Percentiles rank a stretch among this genome's conserved stretches.
Evolutionary conservation across 495 filamentous ascomycete species (phyloP).

Genomic region (Neurospora africana): DNA sequence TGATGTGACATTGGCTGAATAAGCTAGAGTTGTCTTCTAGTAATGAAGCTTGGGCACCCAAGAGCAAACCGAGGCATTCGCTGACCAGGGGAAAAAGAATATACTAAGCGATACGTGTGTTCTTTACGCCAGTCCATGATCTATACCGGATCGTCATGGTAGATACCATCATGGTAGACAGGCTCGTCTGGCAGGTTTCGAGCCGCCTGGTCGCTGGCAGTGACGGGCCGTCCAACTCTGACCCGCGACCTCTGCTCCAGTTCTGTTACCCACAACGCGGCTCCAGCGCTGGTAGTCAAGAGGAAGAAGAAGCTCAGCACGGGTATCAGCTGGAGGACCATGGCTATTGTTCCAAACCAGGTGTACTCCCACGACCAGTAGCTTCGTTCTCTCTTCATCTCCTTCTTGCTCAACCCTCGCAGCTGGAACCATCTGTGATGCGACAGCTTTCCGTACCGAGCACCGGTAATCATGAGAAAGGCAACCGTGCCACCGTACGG

Average conservation of each 20-base stretch:
- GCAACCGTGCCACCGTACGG: conserved; percentile 71
- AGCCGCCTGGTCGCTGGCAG: conserved; percentile 7
- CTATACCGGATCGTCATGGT: conserved; percentile 22
- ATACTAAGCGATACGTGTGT: background rate
- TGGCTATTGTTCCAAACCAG: conserved; percentile 46
- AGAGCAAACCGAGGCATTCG: background rate
- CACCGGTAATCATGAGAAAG: conserved; percentile 63
- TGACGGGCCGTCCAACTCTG: conserved; percentile 14
- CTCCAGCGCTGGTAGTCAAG: conserved; percentile 66
- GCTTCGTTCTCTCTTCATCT: conserved; percentile 53
- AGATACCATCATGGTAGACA: conserved; percentile 15
- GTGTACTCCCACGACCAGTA: conserved; percentile 58
- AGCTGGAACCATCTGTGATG: conserved; percentile 73
- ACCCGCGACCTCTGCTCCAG: conserved; percentile 31
- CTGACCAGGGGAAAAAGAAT: background rate
- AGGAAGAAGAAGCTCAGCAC: conserved; percentile 80
- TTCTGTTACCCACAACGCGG: conserved; percentile 73
- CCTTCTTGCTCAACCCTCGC: conserved; percentile 53
- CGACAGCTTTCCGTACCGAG: conserved; percentile 46
- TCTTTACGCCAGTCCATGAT: background rate
- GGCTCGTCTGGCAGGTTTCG: conserved; percentile 11
- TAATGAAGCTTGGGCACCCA: background rate
- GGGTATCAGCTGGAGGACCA: conserved; percentile 63
- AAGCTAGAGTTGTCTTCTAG: background rate
- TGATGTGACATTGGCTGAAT: background rate